Conservation (phyloP, 2,329 filamentous ascomycete species). For the Xylariaceae sp. region DNA sequence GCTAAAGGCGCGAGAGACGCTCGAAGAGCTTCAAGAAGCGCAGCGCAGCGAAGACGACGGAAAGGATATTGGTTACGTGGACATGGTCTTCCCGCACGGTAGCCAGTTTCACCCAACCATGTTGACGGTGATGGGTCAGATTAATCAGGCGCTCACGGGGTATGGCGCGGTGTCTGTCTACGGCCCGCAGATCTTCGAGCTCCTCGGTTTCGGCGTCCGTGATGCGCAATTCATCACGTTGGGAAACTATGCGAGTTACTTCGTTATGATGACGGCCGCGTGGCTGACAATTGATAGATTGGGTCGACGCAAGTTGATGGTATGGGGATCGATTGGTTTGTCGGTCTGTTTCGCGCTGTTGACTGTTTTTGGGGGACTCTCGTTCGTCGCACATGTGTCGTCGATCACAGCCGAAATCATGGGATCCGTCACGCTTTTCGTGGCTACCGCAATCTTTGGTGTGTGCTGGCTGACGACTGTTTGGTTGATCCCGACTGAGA, state of each 20-base stretch:
- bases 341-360: slow-evolving; percentile 48
- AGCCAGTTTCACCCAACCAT: slow-evolving; percentile 58
- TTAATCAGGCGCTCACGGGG: slow-evolving; percentile 56
- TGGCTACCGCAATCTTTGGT: slow-evolving; percentile 57
- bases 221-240: slow-evolving; percentile 54
- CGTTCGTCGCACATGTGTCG: slow-evolving; percentile 36
- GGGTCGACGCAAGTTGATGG: slow-evolving; percentile 49
- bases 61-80: slow-evolving; percentile 44
- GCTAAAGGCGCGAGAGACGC: slow-evolving; percentile 42
- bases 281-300: slow-evolving; percentile 56
- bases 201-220: slow-evolving; percentile 51
- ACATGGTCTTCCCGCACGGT: slow-evolving; percentile 54
- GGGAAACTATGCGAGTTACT: slow-evolving; percentile 59
- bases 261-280: slow-evolving; percentile 57
- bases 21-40: slow-evolving; percentile 47
- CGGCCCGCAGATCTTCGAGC: slow-evolving; percentile 60
- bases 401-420: slow-evolving; percentile 43
- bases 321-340: slow-evolving; percentile 48
- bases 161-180: slow-evolving; percentile 60
- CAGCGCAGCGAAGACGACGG: slow-evolving; percentile 47
- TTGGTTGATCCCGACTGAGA: slow-evolving; percentile 58
- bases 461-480: slow-evolving; percentile 57
- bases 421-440: slow-evolving; percentile 49
- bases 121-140: slow-evolving; percentile 58
- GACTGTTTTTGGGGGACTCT: slow-evolving; percentile 47